Conservation (phyloP, 352 stramenopile genomes). For the Elongisporangium prolatum region DNA sequence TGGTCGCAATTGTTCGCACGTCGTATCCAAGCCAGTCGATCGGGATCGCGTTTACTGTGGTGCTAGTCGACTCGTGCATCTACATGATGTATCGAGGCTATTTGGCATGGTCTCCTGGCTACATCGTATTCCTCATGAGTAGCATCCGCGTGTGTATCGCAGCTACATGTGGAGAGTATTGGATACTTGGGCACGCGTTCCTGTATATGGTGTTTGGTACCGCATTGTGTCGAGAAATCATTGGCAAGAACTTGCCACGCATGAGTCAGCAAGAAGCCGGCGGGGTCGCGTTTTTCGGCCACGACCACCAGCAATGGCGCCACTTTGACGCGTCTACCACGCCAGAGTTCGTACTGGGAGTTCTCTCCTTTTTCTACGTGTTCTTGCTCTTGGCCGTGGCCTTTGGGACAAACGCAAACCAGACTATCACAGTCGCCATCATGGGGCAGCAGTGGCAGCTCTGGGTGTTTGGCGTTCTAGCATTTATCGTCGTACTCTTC, state of each 20-base stretch:
- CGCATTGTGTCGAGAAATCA: constrained; percentile 77
- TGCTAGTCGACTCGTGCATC: constrained; percentile 70
- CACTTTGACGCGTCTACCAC: constrained; percentile 75
- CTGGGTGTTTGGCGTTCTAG: constrained; percentile 84
- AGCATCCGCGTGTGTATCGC: constrained; percentile 64
- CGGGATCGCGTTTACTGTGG: constrained; percentile 57
- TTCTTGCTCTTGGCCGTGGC: constrained; percentile 76
- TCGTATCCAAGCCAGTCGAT: constrained; percentile 56
- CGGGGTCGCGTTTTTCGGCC: constrained; percentile 80
- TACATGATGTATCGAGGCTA: constrained; percentile 69
- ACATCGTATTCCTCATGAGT: constrained; percentile 79
- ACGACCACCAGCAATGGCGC: constrained; percentile 56
- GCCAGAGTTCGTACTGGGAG: constrained; percentile 77
- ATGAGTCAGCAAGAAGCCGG: constrained; percentile 83
- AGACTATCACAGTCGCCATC: constrained; percentile 44
- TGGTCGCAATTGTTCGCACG: constrained; percentile 50
- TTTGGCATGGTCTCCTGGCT: constrained; percentile 71
- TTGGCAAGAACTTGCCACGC: constrained; percentile 67
- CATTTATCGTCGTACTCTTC: constrained; percentile 82
- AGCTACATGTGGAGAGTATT: constrained; percentile 62
- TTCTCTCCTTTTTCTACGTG: constrained; percentile 84
- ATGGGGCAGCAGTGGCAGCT: constrained; percentile 68
- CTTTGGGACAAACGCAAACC: constrained; percentile 52
- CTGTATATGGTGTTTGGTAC: constrained; percentile 78
- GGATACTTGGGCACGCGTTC: constrained; percentile 76